Conservation (phyloP, 1,284 basidiomycete genomes). For the Ganoderma lucidum region DNA sequence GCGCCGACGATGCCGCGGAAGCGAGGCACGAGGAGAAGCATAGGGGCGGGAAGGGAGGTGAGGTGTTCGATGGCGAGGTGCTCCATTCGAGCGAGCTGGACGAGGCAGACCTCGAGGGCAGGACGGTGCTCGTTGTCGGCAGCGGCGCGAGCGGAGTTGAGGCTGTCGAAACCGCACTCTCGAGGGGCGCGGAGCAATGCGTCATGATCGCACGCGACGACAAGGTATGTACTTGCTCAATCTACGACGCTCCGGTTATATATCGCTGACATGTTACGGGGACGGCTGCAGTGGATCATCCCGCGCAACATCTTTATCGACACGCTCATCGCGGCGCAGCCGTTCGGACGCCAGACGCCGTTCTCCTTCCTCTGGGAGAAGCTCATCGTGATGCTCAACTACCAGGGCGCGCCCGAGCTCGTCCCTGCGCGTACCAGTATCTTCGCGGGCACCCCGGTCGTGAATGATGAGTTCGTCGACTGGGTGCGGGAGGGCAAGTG, state of each 20-base stretch:
- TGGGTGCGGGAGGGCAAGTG: conserved; percentile 59
- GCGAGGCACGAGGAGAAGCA: conserved; percentile 22
- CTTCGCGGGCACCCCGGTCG: conserved; percentile 61
- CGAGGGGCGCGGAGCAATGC: conserved; percentile 52
- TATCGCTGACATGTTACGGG: neutral
- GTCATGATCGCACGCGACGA: conserved; percentile 55
- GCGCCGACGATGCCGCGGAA: conserved; percentile 3
- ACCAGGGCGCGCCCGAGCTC: conserved; percentile 58
- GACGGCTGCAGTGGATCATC: conserved; percentile 56
- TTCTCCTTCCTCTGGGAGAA: conserved; percentile 61
- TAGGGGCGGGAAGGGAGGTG: conserved; percentile 31
- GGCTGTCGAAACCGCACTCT: conserved; percentile 62
- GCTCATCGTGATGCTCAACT: conserved; percentile 58
- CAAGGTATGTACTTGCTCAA: conserved; percentile 36
- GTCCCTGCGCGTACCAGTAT: conserved; percentile 52
- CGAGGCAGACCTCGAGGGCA: conserved; percentile 49
- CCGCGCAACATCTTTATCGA: conserved; percentile 64
- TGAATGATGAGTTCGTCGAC: conserved; percentile 63
- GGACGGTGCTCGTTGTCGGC: conserved; percentile 61
- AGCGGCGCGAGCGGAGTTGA: conserved; percentile 70
- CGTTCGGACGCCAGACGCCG: conserved; percentile 65
- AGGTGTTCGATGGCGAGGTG: conserved; percentile 52
- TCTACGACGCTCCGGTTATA: neutral
- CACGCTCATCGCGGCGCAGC: conserved; percentile 60
- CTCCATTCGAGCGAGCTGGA: conserved; percentile 64